A percentile compares a stretch with the other conserved stretches of the same genome.
Evolutionary conservation across 768 basidiomycete species (phyloP).

Genomic region (Kwoniella sp.): DNA sequence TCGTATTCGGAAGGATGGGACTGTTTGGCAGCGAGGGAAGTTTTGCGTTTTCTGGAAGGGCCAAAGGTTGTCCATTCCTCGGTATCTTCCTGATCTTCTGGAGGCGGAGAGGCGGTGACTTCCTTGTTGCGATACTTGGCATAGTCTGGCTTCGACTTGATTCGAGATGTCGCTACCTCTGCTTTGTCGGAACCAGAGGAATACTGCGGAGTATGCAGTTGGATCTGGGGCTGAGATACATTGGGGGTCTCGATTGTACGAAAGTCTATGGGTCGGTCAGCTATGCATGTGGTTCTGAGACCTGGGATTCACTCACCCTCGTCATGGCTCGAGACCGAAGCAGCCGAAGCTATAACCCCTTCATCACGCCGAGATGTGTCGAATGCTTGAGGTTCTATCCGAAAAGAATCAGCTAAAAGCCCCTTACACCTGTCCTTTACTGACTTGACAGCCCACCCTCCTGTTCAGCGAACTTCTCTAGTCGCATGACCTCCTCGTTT

Average conservation of each 20-base stretch:
- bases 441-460: no score
- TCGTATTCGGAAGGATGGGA: neutral
- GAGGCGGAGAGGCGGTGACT: neutral
- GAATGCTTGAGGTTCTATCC: no score
- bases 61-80: neutral
- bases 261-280: no score
- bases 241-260: neutral
- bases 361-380: no score
- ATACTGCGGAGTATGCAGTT: slow-evolving; percentile 4
- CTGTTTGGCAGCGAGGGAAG: neutral
- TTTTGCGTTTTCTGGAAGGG: neutral
- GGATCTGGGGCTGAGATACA: neutral
- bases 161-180: no score
- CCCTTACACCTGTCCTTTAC: no score
- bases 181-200: neutral
- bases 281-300: neutral
- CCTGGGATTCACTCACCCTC: neutral
- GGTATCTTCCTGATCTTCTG: neutral
- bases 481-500: neutral
- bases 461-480: slow-evolving; percentile 1
- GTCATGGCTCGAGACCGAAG: no score
- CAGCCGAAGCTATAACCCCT: no score
- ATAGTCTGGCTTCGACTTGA: neutral
- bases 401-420: no score
- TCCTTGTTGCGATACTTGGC: neutral